Evolutionary conservation across 2,329 filamentous ascomycete genomes (phyloP).

Genomic region (Cucurbitaria berberidis): DNA sequence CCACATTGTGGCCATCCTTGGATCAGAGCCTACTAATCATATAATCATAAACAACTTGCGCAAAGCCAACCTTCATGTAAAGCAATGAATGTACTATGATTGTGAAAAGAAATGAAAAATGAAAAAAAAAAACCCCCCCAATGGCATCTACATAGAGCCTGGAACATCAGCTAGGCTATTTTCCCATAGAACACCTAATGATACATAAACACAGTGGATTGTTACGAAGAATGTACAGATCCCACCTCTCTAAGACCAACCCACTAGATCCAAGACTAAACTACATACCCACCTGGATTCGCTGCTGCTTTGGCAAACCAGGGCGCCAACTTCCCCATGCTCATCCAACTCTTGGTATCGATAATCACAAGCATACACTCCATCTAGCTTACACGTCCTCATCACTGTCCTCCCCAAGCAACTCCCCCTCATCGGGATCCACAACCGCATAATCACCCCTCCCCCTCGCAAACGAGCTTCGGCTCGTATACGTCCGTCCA

Average conservation of each 20-base stretch:
- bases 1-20: neutral
- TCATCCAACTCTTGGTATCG: neutral
- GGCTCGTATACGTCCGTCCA: constrained; percentile 80
- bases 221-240: constrained; percentile 20
- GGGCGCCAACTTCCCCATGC: neutral
- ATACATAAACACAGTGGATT: constrained; percentile 1
- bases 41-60: neutral
- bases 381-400: constrained; percentile 69
- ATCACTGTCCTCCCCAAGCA: constrained; percentile 91
- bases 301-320: neutral
- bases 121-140: no score
- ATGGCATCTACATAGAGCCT: no score
- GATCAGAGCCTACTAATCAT: neutral
- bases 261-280: constrained; percentile 1
- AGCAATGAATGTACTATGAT: no score
- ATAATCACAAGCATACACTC: constrained; percentile 2
- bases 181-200: neutral
- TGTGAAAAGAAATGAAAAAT: no score
- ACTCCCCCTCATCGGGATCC: constrained; percentile 91
- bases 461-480: constrained; percentile 86
- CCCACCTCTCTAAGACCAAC: constrained; percentile 1
- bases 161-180: neutral
- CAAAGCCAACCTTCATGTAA: neutral
- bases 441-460: constrained; percentile 87
- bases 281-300: neutral